A percentile compares a stretch with the other conserved stretches of the same genome.
These are phyloP conservation scores for Candida sanyaensis DNA, from an alignment of 1,139 yeast species.

Conservation along the genomic window DNA sequence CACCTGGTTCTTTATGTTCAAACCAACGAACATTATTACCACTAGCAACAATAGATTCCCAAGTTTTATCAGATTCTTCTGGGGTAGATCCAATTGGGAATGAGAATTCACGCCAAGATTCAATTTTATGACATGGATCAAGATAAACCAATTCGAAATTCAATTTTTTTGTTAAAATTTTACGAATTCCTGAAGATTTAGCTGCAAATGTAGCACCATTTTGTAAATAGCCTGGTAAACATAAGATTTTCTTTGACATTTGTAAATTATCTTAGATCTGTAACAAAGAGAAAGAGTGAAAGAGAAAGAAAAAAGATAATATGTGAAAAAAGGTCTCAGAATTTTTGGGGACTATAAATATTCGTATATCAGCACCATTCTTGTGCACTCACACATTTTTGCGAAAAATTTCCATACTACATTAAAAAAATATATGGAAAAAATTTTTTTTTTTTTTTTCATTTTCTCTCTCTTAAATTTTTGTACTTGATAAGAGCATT, in stretches of 20 bases:
- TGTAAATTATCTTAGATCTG: neutral
- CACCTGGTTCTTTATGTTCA: slow-evolving; percentile 27
- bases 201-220: slow-evolving; percentile 74
- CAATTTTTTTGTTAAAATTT: slow-evolving; percentile 59
- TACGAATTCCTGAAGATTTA: slow-evolving; percentile 78
- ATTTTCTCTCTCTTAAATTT: neutral
- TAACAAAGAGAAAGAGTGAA: neutral
- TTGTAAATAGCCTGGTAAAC: slow-evolving; percentile 55
- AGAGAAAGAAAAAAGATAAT: slow-evolving; percentile 1
- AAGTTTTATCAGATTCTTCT: slow-evolving; percentile 26
- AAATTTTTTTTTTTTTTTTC: neutral
- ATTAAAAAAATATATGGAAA: neutral
- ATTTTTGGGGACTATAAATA: too few relatives aligned
- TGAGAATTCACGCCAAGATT: slow-evolving; percentile 27
- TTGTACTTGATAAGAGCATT: neutral
- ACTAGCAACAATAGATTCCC: slow-evolving; percentile 39
- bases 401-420: too few relatives aligned
- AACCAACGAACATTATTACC: slow-evolving; percentile 57
- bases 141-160: slow-evolving; percentile 46
- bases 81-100: slow-evolving; percentile 28
- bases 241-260: slow-evolving; percentile 23
- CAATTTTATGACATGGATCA: slow-evolving; percentile 35
- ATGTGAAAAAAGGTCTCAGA: too few relatives aligned
- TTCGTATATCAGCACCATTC: too few relatives aligned
- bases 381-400: neutral